Conservation (phyloP, 2,329 filamentous ascomycete genomes). For the Neonectria magnoliae region DNA sequence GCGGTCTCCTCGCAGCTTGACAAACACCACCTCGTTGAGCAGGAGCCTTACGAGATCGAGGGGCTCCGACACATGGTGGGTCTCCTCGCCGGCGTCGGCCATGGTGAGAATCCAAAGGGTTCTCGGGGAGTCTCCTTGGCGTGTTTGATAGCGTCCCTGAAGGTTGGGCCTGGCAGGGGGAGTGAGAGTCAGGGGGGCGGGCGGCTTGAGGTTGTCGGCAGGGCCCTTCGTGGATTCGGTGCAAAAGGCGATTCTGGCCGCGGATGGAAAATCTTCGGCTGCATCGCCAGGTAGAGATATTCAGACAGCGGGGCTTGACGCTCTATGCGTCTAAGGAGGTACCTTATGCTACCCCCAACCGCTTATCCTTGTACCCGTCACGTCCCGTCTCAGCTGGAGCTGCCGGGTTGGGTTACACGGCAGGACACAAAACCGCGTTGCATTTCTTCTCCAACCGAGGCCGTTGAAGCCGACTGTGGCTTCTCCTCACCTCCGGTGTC, state of each 20-base stretch:
- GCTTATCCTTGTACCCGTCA: slow-evolving; percentile 29
- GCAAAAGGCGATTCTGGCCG: slow-evolving; percentile 35
- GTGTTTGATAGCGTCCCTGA: slow-evolving; percentile 15
- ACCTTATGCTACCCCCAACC: slow-evolving; percentile 25
- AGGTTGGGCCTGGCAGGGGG: slow-evolving; percentile 17
- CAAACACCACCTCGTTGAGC: slow-evolving; percentile 95
- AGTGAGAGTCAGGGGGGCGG: slow-evolving; percentile 18
- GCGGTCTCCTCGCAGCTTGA: slow-evolving; percentile 94
- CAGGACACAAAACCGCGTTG: slow-evolving; percentile 29
- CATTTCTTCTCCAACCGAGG: slow-evolving; percentile 22
- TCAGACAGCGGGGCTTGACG: neutral
- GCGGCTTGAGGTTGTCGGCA: slow-evolving; percentile 24
- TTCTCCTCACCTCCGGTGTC: slow-evolving; percentile 18
- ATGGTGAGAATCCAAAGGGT: slow-evolving; percentile 59
- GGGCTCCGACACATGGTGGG: slow-evolving; percentile 83
- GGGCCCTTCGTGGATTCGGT: slow-evolving; percentile 34
- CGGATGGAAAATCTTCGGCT: slow-evolving; percentile 39
- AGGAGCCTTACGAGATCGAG: slow-evolving; percentile 95
- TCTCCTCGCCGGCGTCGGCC: slow-evolving; percentile 84
- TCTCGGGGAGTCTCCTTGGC: slow-evolving; percentile 10
- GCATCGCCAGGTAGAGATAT: slow-evolving; percentile 19
- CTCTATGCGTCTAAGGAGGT: slow-evolving; percentile 18
- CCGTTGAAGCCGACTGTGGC: neutral
- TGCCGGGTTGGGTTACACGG: slow-evolving; percentile 35
- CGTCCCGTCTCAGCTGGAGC: slow-evolving; percentile 21